Evolutionary conservation across 1,284 basidiomycete genomes (phyloP).

Genomic region (Bondarzewia mesenterica): DNA sequence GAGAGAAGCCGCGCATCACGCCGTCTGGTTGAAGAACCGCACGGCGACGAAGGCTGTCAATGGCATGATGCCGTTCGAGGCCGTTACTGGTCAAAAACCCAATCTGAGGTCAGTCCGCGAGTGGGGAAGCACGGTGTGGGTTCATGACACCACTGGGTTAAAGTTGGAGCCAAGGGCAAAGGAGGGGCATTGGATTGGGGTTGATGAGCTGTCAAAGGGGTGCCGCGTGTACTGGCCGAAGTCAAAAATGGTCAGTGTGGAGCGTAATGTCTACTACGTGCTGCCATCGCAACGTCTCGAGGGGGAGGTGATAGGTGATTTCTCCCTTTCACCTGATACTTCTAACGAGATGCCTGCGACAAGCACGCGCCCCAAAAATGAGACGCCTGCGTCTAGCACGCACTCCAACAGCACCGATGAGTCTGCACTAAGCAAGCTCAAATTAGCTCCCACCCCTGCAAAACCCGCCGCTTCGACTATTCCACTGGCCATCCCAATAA

Average conservation of each 20-base stretch:
- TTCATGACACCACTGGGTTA: constrained; percentile 4
- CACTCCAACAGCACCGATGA: too few relatives aligned
- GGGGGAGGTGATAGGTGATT: neutral
- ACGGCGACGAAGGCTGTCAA: constrained; percentile 18
- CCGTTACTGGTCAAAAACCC: neutral
- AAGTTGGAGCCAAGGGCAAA: constrained; percentile 23
- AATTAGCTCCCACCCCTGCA: too few relatives aligned
- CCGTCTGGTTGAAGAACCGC: constrained; percentile 25
- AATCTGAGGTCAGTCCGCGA: constrained; percentile 1
- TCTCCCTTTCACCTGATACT: neutral
- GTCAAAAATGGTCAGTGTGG: neutral
- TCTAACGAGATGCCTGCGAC: neutral
- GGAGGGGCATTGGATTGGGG: constrained; percentile 23
- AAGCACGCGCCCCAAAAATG: too few relatives aligned
- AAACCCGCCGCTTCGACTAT: too few relatives aligned
- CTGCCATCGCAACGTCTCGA: neutral
- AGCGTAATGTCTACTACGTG: neutral
- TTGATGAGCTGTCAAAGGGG: neutral
- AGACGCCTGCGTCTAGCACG: too few relatives aligned
- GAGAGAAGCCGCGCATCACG: constrained; percentile 4
- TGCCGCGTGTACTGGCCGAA: neutral
- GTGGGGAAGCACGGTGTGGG: constrained; percentile 10
- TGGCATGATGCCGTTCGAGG: neutral
- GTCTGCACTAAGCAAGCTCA: too few relatives aligned
- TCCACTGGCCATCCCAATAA: too few relatives aligned